Evolutionary conservation across 345 rosid species (phyloP).

Genomic region (Hibiscus syriacus): DNA sequence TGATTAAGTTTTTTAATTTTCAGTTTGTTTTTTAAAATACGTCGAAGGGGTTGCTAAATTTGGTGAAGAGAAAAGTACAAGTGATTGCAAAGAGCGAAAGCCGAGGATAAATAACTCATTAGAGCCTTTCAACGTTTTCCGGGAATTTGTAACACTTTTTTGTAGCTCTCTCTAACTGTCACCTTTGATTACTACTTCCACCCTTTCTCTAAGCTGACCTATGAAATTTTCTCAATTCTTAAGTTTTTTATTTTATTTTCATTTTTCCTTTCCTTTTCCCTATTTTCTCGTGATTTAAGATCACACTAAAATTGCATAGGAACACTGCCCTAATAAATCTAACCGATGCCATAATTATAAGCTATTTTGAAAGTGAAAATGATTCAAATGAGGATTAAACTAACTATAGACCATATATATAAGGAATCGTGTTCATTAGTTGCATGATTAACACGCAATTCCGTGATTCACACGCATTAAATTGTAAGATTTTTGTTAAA

Average conservation of each 20-base stretch:
- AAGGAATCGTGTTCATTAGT: background rate
- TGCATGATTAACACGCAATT: background rate
- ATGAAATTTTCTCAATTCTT: background rate
- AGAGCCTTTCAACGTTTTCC: conserved; percentile 19
- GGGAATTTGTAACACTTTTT: conserved; percentile 3
- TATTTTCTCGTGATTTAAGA: background rate
- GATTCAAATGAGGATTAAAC: background rate
- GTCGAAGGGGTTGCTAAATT: conserved; percentile 18
- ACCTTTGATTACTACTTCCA: background rate
- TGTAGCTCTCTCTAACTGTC: conserved; percentile 1
- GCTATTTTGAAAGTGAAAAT: too few relatives aligned
- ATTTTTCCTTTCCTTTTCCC: background rate
- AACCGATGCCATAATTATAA: too few relatives aligned
- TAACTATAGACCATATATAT: background rate
- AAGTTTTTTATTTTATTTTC: background rate
- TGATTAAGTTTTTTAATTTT: background rate
- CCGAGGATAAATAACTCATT: conserved; percentile 23
- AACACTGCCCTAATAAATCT: background rate
- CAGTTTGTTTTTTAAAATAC: background rate
- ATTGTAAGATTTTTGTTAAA: background rate
- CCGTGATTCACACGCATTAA: background rate
- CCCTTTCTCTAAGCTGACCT: background rate
- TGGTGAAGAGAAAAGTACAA: conserved; percentile 23
- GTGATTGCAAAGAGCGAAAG: conserved; percentile 22
- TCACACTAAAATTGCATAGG: background rate